Base-by-base conservation (phyloP, 1,284 basidiomycete species). In the Tausonia pullulans region DNA sequence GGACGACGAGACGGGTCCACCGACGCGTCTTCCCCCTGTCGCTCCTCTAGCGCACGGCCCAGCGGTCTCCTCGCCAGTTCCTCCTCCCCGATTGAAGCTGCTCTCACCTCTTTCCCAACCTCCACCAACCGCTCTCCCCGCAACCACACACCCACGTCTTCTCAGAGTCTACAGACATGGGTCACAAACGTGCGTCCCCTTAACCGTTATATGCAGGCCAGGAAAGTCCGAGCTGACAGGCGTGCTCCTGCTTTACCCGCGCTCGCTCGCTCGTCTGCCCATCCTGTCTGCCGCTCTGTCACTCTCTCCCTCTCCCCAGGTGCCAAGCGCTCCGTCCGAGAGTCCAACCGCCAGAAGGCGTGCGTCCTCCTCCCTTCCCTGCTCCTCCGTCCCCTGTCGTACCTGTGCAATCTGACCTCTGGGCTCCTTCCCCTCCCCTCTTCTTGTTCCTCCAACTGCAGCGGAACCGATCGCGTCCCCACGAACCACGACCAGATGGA, bases 281-380 rank as follows among this genome's bases (percentile, higher is more conserved):
- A 5, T 53, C 3, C 46, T 49, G 2, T 46, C 53, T 39, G n/a
- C 8, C 27, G 3, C 39, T 56, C 27, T 40, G 40, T 11, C 44
- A 39, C 6, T 13, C n/a, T 46, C 43, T 41, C 5, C 5, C 58
- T 43, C 14, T 46, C 16, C 49, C 14, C 55, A 65, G 64, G 64
- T 40, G 64, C 64, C 5, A 65, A 65, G 60, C 55, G 57, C 43
- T 61, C 60, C 40, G 55, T 65, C 8, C 60, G 64, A 50, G 64
- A 65, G 43, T 53, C 60, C 50, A 61, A 49, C 7, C 55, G 64
- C 5, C 10, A 51, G 39, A 52, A 39, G 43, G 48, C 55, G 64
- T 65, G 52, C 43, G 64, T 61, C 54, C 13, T 39, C 10, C 40
- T 14, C 45, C 27, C 13, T 13, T n/a, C 4, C 43, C 4, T 27